Evolutionary conservation across 2,329 filamentous ascomycete genomes (phyloP), one percentile per base, ranked within the genome.

Genomic region (Albophoma yamanashiensis): DNA sequence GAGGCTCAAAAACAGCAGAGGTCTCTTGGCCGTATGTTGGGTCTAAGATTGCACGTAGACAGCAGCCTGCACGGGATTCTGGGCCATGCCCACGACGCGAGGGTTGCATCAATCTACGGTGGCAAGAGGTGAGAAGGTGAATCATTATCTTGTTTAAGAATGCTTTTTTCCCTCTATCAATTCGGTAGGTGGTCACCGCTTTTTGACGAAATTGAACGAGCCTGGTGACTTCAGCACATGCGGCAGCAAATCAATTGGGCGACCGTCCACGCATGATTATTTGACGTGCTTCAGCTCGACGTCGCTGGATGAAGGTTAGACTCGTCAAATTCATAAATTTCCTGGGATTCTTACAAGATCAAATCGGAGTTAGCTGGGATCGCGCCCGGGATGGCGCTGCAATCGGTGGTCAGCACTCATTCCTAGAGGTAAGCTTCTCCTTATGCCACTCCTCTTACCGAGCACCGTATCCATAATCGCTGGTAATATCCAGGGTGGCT

Each of bases 401-500:
- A 63, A 62, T 58, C 38, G 43, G 57, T 22, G 31, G 55, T 39
- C 9, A 56, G 55, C 17, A 34, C 25, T 42, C 22, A 39, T 59
- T 50, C 82, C 74, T n/a, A 81, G 17, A 9, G 12, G 31, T 15
- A 9, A 12, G 50, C 50, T 22, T 38, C 92, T 88, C 83, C 12
- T 15, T 5, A 1, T 17, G 27, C 5, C 17, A 17, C 8, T 34
- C 7, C 3, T 34, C 62, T 55, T 60, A 65, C 64, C 60, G 58
- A 17, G 59, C 58, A 27, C 64, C 64, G 55, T 66, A 66, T 20
- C 47, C 64, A 39, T 40, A 64, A 58, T 65, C 64, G 40, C 61
- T 81, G 64, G 87, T 83, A 71, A 97, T 97, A 66, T 87, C 88
- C 65, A 99, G 81, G 58, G 85, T 89, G 59, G 91, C 87, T 79